Conservation (phyloP, 1,139 yeast genomes). For the Pichia norvegensis region DNA sequence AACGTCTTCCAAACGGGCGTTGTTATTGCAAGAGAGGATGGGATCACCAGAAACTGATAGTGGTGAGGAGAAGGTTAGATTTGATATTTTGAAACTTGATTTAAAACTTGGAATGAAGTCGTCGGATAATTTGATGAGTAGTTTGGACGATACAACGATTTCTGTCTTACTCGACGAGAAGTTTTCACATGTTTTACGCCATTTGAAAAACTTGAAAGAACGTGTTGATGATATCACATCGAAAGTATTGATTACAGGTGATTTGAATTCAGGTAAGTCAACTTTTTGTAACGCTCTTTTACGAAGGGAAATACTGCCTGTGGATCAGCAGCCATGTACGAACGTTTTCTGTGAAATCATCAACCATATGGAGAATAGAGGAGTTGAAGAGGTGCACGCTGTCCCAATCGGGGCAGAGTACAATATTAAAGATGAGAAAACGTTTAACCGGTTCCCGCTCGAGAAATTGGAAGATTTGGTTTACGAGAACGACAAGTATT, state of each 20-base stretch:
- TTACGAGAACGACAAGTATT: constrained; percentile 61
- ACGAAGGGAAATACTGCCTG: constrained; percentile 74
- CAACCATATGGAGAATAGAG: constrained; percentile 70
- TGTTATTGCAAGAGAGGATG: constrained; percentile 35
- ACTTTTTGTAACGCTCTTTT: constrained; percentile 89
- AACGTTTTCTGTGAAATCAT: constrained; percentile 92
- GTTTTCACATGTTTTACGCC: constrained; percentile 54
- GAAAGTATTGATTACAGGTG: constrained; percentile 94
- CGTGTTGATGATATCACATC: constrained; percentile 89
- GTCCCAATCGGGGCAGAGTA: constrained; percentile 59
- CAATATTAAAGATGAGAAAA: constrained; percentile 51
- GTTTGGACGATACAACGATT: constrained; percentile 57
- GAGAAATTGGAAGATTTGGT: constrained; percentile 62
- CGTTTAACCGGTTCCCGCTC: constrained; percentile 52
- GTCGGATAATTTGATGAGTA: constrained; percentile 37
- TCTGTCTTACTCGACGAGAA: constrained; percentile 61
- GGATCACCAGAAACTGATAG: background rate
- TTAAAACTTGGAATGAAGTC: constrained; percentile 50
- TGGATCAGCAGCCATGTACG: constrained; percentile 97
- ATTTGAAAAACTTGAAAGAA: constrained; percentile 64
- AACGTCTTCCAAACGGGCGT: constrained; percentile 41
- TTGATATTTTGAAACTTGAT: constrained; percentile 57
- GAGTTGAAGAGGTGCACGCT: constrained; percentile 89
- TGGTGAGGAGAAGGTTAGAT: constrained; percentile 21
- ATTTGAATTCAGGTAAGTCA: constrained; percentile 92